Base-by-base conservation (phyloP, 495 filamentous ascomycete species). In the Pyronema omphalodes region DNA sequence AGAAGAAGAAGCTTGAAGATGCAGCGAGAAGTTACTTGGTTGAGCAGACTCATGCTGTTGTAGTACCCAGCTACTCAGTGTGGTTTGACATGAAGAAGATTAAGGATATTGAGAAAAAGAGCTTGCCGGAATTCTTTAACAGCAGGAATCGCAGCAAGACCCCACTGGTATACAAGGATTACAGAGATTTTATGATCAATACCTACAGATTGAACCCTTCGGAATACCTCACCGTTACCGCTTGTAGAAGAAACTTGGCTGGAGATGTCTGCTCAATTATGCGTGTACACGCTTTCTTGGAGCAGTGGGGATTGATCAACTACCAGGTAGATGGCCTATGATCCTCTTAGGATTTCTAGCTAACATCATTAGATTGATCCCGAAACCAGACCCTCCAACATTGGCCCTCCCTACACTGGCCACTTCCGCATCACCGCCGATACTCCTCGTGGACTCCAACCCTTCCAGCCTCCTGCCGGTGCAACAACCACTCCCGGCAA, bases 121-220 rank as follows among this genome's bases (percentile, higher is more conserved):
- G 85, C 7, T 70, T 98, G 51, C 87, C 88, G 1, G 91, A 98
- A 68, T 98, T 94, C 68, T 98, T 98, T 76, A 95, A 96, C 70
- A 86, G 78, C 67, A 77, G 93, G 40, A 98, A 98, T 67, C 83
- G 91, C 62, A 95, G 89, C 76, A 98, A 98, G 72, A 98, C 91
- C 0, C 80, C 84, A 4, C 81, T 86, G n/a, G 84, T 94, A 12
- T 98, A 96, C 69, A 95, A 95, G 69, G 91, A 98, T 65, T 96
- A 96, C 68, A 81, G 91, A 56, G 89, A 96, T 63, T 98, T 98
- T 68, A 98, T 98, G 91, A 89, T 98, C 68, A 96, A 96, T 67
- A 94, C 91, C 14, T 98, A 98, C 68, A 79, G 91, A 17, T 70
- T 98, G 47, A 96, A 95, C 66, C 91, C 91, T 3, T 75, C 85